Evolutionary conservation across 352 stramenopile genomes (phyloP), one percentile per base, ranked within the genome.

Genomic region (Phytophthora sansomeana): DNA sequence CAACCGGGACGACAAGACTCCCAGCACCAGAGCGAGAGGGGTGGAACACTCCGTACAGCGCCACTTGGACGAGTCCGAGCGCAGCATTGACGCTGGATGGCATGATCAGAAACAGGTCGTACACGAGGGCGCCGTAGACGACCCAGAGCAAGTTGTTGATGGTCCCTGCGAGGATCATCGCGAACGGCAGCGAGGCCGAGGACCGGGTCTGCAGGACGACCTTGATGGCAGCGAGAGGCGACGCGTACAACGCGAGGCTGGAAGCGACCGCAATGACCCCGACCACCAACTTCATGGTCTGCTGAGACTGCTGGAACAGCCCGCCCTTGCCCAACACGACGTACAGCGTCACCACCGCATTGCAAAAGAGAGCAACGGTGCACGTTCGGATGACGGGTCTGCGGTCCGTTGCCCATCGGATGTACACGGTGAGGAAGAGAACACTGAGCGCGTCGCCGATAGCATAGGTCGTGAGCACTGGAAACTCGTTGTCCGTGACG

Each of bases 141-240:
- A 90, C 68, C 85, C 85, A 94, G n/a, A 92, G 61, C 13, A 73
- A 53, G 63, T 92, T 94, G 81, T 92, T 94, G 52, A 81, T 56
- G n/a, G 78, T 48, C 2, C 81, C 85, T 13, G 82, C 74, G 38
- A 85, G 28, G 39, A 87, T 79, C 82, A 94, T 90, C 1, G 71
- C 63, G 44, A 92, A 79, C 24, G 76, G 80, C 46, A 94, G 77
- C 19, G 79, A 92, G 28, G 44, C 74, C 6, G 78, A 85, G 13
- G 81, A 89, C 39, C 77, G 77, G 30, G 75, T 82, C 36, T 72
- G 64, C 46, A 91, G 21, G 14, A 91, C 83, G 8, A 78, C 54
- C 54, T 74, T 79, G 67, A 92, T 82, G 8, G 69, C 74, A 41
- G 72, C 75, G 26, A 94, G 78, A 2, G 83, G 85, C 1, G 85